A percentile compares a stretch with the other conserved stretches of the same genome.
phyloP scores from a whole-genome alignment of 192 early-diverging fungal genomes.

The Phlyctochytrium arcticum region DNA sequence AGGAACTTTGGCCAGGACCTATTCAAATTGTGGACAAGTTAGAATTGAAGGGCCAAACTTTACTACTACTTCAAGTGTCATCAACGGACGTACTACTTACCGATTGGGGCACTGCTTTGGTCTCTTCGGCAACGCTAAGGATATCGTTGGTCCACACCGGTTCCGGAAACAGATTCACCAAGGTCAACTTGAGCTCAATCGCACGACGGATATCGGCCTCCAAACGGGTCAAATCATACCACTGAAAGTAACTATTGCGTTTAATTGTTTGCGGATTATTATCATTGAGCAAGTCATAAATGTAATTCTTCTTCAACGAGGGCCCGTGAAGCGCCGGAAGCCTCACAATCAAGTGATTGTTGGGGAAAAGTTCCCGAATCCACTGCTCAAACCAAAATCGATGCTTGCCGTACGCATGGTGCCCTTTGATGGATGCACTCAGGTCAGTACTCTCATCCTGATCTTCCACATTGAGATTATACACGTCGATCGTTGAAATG shows the following conservation, averaged over 20 bases:
- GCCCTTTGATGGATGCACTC: not conserved
- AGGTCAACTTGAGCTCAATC: not conserved
- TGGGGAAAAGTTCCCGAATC: not conserved
- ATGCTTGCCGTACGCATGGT: not conserved
- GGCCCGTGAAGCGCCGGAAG: not conserved
- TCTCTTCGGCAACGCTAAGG: not conserved
- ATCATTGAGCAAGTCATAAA: not conserved
- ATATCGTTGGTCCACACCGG: not conserved
- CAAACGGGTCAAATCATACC: not conserved
- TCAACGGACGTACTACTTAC: too few species aligned
- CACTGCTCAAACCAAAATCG: not conserved
- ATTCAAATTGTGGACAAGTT: not conserved
- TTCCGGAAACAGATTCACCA: not conserved
- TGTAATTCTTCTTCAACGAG: not conserved
- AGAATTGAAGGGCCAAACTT: not conserved
- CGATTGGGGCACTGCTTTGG: not conserved
- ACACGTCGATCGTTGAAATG: not conserved
- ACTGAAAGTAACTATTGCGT: not conserved
- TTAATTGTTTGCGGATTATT: not conserved
- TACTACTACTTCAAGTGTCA: too few species aligned
- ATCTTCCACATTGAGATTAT: not conserved
- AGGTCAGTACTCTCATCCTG: not conserved
- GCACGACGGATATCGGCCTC: not conserved
- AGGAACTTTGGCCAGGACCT: not conserved
- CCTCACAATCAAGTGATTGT: not conserved